Evolutionary conservation across 2,329 filamentous ascomycete species (phyloP), one percentile per base, ranked within the genome.

Genomic region (Clonostachys byssicola): DNA sequence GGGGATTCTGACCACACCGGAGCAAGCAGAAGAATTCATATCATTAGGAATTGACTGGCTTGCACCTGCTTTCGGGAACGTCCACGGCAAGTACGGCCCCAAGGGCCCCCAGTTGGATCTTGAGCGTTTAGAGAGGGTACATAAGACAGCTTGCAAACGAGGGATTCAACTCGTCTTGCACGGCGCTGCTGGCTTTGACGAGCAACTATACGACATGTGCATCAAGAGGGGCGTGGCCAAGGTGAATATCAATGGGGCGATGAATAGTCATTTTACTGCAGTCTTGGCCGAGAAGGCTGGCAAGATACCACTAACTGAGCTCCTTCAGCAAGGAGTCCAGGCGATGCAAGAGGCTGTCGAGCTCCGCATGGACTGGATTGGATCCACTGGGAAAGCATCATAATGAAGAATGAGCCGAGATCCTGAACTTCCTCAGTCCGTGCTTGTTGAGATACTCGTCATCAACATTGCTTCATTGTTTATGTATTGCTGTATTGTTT

Each of bases 41-140:
- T 75, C 71, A 3, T 86, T 85, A 12, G 86, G 85, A 1, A 86
- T 90, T 57, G 83, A 90, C 56, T 85, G 85, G 69, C 68, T 91
- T 13, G 87, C 87, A 3, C 87, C 87, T 1, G 85, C 85, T 0
- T 88, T 90, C 65, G 87, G 86, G 4, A 90, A 90, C 55, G 83
- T 90, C 40, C 87, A 90, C 65, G 86, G 86, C 9, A 14, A 33
- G 30, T 51, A 95, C 34, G 49, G 49, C 5, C 49, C 49, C 18
- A 40, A 43, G 34, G 49, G 49, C 44, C 54, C 54, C 18, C 45
- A 47, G 16, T 55, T 60, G 8, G 56, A 60, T 36, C 57, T 53
- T 36, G 53, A 58, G 20, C 53, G 57, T 2, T 51, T 58, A 12
- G 48, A 53, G 14, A 33, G 45, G 49, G 63, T 77, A 54, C 67